Conservation (phyloP, 1,284 basidiomycete genomes). For the Fomitiporia mediterranea region DNA sequence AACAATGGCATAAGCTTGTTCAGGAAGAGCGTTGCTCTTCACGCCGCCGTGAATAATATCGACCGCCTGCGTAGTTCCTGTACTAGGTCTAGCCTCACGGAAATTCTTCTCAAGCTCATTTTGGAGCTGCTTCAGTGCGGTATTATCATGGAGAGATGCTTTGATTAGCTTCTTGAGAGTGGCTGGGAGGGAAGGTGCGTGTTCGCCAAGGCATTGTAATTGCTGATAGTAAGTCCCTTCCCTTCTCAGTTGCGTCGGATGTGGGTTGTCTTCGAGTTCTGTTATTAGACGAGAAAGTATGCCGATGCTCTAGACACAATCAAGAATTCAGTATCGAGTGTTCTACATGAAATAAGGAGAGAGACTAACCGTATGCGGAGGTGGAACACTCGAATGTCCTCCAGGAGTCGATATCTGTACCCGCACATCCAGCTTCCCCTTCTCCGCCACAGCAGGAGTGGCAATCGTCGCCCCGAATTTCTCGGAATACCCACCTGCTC, state of each 20-base stretch:
- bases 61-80: constrained; percentile 49
- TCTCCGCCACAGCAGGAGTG: constrained; percentile 54
- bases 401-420: constrained; percentile 53
- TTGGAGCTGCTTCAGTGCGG: constrained; percentile 30
- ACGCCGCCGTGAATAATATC: constrained; percentile 45
- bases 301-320: constrained; percentile 32
- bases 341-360: not conserved
- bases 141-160: constrained; percentile 28
- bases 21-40: constrained; percentile 43
- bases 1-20: constrained; percentile 34
- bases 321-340: not conserved
- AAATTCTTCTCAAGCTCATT: constrained; percentile 13
- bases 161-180: constrained; percentile 28
- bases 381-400: constrained; percentile 64
- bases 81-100: constrained; percentile 23
- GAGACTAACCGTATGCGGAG: constrained; percentile 45
- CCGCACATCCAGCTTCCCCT: constrained; percentile 57
- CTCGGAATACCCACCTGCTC: constrained; percentile 33
- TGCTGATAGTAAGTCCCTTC: constrained; percentile 27
- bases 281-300: constrained; percentile 34
- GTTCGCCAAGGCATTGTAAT: constrained; percentile 29
- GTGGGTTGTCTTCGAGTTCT: constrained; percentile 34
- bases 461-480: constrained; percentile 39
- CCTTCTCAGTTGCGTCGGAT: constrained; percentile 25
- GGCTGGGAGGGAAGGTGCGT: constrained; percentile 32